Conservation (phyloP, 177 flowering plant genomes). For the Vitis hybrid region DNA sequence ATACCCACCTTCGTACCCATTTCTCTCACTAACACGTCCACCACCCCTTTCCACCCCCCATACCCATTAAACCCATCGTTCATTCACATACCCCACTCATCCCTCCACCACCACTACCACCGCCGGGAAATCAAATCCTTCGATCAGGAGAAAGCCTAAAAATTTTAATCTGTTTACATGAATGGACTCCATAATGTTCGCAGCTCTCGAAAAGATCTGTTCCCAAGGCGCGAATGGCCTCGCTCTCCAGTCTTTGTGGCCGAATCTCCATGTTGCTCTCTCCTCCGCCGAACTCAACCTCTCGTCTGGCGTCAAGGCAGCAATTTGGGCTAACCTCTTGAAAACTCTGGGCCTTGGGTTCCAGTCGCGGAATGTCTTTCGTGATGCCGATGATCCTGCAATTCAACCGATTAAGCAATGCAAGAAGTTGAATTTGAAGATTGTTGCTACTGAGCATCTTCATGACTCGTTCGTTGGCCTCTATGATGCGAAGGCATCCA, state of each 20-base stretch:
- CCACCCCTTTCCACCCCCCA: no score
- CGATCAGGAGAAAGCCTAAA: no score
- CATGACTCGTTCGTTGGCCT: conserved; percentile 70
- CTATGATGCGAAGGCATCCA: conserved; percentile 44
- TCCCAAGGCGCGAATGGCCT: conserved; percentile 48
- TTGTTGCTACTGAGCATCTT: conserved; percentile 61
- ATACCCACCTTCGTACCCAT: no score
- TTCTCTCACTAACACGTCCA: no score
- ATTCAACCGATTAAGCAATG: conserved; percentile 42
- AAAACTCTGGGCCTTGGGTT: conserved; percentile 53
- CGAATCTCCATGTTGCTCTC: conserved; percentile 31
- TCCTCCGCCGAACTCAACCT: conserved; percentile 43
- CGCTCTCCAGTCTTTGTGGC: conserved; percentile 47
- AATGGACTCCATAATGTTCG: conserved; percentile 64
- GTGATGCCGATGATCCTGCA: conserved; percentile 20
- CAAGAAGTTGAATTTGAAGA: conserved; percentile 44
- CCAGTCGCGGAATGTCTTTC: conserved; percentile 4
- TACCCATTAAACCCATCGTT: no score
- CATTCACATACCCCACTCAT: no score
- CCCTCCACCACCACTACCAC: no score
- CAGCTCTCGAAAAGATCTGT: conserved; percentile 82
- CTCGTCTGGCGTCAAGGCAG: conserved; percentile 42
- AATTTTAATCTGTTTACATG: no score
- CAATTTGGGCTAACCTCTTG: conserved; percentile 55
- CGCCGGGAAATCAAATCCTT: no score